Conservation (phyloP, 306 rosid species). For the Acacia confusa region DNA sequence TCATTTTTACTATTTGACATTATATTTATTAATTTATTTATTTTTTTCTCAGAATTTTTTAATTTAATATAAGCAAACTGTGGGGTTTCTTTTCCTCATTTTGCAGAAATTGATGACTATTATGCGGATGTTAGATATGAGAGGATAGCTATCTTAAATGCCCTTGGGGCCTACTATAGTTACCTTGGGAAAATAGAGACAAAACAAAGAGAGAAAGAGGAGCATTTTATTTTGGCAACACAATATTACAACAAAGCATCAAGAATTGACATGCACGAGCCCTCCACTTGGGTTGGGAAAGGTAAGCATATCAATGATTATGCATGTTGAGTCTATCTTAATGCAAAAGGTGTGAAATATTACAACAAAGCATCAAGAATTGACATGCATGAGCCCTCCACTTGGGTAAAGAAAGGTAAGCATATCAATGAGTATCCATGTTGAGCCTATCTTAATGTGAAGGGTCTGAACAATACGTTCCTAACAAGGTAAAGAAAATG, state of each 20-base stretch:
- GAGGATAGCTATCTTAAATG: conserved; percentile 97
- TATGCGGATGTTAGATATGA: conserved; percentile 97
- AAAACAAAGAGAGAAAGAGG: conserved; percentile 96
- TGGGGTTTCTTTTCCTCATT: conserved; percentile 8
- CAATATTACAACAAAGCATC: conserved; percentile 98
- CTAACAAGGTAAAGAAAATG: background rate
- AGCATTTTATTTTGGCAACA: conserved; percentile 92
- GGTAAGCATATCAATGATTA: conserved; percentile 45
- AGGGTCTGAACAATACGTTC: conserved; percentile 13
- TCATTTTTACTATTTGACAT: background rate
- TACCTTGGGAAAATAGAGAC: conserved; percentile 98
- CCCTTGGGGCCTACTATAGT: conserved; percentile 93
- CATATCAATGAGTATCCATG: conserved; percentile 2
- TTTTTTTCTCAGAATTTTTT: too few relatives aligned
- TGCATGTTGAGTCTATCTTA: conserved; percentile 3
- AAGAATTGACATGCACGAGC: conserved; percentile 93
- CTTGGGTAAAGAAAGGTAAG: conserved; percentile 97
- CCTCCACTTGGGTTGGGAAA: conserved; percentile 99
- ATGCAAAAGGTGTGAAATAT: conserved; percentile 41
- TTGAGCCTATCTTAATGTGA: conserved; percentile 1
- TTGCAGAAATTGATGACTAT: conserved; percentile 94
- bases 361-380: conserved; percentile 97
- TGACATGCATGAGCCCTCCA: conserved; percentile 95
- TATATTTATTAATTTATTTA: background rate
- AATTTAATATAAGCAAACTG: conserved; percentile 11